Base-by-base conservation (phyloP, 176 grass and related monocot genomes). In the Eleusine indica region DNA sequence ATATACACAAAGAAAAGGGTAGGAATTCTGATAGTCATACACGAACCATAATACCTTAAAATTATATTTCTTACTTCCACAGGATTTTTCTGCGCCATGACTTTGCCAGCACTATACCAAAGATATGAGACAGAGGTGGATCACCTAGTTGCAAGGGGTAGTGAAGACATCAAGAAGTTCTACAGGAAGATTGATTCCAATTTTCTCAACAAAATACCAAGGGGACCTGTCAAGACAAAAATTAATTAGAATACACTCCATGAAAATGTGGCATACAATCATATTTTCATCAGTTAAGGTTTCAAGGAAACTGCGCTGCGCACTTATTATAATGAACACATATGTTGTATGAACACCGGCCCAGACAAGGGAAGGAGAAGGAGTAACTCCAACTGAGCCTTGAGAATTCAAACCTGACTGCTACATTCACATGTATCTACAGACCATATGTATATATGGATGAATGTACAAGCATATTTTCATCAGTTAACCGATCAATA, bases 171-270 rank as follows among this genome's bases (percentile, higher is more conserved):
- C 82, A 85, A 80, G 66, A 94, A 79, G 51, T 90, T 98, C 70
- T 98, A 92, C 70, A 80, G 65, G 49, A 95, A 54, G 75, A 25
- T 98, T 16, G 93, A 95, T 80, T 87, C 87, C 21, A 85, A 90
- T 58, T 75, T 98, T 56, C 89, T 98, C 85, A 88, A 92, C 30
- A 98, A 95, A 87, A 95, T 95, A 87, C 96, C 93, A 84, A 93
- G 91, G 87, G 87, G 89, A 3, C 93, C 93, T 63, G 90, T 88
- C n/a, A 98, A 95, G 89, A 77, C 67, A 62, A 86, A 90, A 63
- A 10, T 25, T 28, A 52, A 46, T 52, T 83, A 52, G 78, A 78
- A 78, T 25, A 41, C 35, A 72, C 67, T 60, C 58, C 47, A 66
- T 18, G 49, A 52, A 73, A 6, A 13, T 76, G 63, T 60, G 46